phyloP scores from a whole-genome alignment of 345 rosid species.

The Populus tremula region DNA sequence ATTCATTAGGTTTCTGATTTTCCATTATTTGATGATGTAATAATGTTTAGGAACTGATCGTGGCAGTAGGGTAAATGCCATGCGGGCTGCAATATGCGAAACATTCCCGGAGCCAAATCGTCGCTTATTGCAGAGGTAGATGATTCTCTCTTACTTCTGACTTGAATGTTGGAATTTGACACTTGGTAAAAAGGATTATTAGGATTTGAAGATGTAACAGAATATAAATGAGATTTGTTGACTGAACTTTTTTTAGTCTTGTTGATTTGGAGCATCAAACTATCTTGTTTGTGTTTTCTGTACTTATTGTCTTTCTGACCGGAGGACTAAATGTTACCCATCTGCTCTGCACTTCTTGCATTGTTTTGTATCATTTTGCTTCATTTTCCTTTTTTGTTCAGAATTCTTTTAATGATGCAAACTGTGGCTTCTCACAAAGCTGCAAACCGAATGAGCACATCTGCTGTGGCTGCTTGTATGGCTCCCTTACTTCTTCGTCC shows the following conservation, averaged over 20 bases:
- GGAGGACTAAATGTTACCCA: not conserved
- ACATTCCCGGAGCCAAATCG: conserved; percentile 99
- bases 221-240: not conserved
- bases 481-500: conserved; percentile 99
- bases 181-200: not conserved
- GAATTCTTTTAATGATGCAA: conserved; percentile 96
- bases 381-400: conserved; percentile 35
- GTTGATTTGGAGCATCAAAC: not conserved
- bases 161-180: not conserved
- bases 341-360: not conserved
- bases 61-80: conserved; percentile 62
- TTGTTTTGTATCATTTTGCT: not conserved
- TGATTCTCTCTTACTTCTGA: conserved; percentile 1
- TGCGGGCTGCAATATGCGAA: conserved; percentile 84
- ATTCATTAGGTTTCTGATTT: not conserved
- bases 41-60: conserved; percentile 65
- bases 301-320: not conserved
- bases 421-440: conserved; percentile 67
- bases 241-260: not conserved
- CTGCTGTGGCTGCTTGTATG: conserved; percentile 99
- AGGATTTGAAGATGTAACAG: not conserved
- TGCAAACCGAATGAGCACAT: conserved; percentile 86
- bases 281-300: not conserved
- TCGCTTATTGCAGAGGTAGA: conserved; percentile 84
- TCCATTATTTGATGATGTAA: conserved; percentile 11